Conservation (phyloP, 768 basidiomycete genomes). For the Terana coerulea region DNA sequence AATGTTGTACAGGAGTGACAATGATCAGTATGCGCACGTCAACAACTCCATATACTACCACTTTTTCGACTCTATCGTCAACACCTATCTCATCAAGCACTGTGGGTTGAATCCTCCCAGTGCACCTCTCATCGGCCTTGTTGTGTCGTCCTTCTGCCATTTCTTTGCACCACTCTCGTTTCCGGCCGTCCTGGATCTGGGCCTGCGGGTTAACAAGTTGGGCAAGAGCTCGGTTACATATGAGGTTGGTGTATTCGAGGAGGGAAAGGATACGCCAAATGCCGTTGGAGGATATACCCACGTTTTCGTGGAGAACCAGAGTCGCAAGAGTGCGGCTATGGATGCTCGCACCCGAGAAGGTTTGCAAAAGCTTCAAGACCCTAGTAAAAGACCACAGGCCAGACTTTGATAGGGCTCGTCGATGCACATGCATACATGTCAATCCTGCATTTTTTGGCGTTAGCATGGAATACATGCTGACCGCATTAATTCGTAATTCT, state of each 20-base stretch:
- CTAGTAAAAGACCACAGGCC: neutral
- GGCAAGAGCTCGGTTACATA: conserved; percentile 77
- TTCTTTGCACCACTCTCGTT: conserved; percentile 75
- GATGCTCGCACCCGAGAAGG: conserved; percentile 39
- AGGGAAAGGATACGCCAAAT: conserved; percentile 29
- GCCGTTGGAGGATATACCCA: conserved; percentile 68
- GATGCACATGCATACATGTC: neutral
- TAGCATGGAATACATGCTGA: no score
- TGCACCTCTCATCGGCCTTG: conserved; percentile 64
- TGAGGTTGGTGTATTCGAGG: conserved; percentile 72
- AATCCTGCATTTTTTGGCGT: neutral
- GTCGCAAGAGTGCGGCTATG: conserved; percentile 55
- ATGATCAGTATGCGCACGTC: conserved; percentile 80
- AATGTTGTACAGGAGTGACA: conserved; percentile 64
- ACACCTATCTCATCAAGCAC: conserved; percentile 67
- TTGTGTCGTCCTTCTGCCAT: conserved; percentile 75
- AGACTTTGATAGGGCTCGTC: conserved; percentile 11
- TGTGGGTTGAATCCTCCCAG: conserved; percentile 52
- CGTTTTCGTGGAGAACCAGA: conserved; percentile 69
- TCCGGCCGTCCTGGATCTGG: conserved; percentile 66
- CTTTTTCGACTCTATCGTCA: conserved; percentile 78
- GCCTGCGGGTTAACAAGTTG: conserved; percentile 61
- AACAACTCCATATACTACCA: conserved; percentile 83
- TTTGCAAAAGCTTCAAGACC: conserved; percentile 35
- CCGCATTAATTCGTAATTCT: no score